These are phyloP conservation scores for Eimeria sp. DNA, from an alignment of 169 alveolate genomes.

Conservation along the genomic window DNA sequence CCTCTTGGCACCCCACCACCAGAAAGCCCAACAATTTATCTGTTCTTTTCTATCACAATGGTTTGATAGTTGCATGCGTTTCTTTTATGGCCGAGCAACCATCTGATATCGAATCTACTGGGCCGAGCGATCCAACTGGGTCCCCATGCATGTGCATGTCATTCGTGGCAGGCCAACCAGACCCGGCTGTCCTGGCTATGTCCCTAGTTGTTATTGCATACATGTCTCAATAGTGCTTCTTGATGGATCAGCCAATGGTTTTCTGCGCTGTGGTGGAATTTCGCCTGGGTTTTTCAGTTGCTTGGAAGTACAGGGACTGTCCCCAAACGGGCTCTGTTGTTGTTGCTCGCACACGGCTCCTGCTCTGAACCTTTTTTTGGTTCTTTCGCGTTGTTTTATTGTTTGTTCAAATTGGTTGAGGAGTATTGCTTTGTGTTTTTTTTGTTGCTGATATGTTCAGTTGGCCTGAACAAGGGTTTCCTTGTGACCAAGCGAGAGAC, in stretches of 20 bases:
- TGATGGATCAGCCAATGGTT: too few relatives aligned
- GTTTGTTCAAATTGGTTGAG: neutral
- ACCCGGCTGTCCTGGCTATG: too few relatives aligned
- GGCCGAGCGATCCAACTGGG: neutral
- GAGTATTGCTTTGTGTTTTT: neutral
- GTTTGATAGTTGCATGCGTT: neutral
- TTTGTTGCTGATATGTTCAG: constrained; percentile 42
- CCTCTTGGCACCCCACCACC: constrained; percentile 10
- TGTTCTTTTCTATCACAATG: neutral
- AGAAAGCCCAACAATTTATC: neutral
- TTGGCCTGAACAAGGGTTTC: constrained; percentile 86
- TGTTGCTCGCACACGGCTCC: neutral
- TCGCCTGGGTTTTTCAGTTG: too few relatives aligned
- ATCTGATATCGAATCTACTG: neutral
- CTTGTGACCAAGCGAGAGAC: constrained; percentile 84
- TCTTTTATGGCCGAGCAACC: neutral
- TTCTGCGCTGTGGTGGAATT: too few relatives aligned
- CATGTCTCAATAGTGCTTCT: too few relatives aligned
- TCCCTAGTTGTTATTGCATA: too few relatives aligned
- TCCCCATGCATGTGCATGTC: neutral
- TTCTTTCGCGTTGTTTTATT: neutral
- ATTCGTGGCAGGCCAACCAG: neutral
- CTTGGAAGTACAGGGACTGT: too few relatives aligned
- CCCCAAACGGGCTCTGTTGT: too few relatives aligned
- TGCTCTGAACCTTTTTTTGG: neutral